Conservation (phyloP, 148 eudicot genomes). For the Salicornia ramosissima region DNA sequence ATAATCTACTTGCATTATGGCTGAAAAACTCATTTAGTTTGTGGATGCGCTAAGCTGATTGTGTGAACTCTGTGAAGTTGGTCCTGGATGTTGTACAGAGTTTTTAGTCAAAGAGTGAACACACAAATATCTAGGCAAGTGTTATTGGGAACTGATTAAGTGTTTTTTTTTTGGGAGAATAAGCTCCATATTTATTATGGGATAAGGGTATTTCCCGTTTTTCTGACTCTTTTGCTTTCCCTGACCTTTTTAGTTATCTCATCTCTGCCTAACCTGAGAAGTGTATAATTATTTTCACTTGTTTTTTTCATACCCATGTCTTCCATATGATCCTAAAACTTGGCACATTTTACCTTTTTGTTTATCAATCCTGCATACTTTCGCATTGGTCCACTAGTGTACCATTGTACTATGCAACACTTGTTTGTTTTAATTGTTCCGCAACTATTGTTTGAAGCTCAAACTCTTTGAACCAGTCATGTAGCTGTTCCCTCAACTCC, state of each 20-base stretch:
- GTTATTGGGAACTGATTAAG: not conserved
- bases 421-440: not conserved
- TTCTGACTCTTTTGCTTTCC: conserved; percentile 9
- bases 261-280: not conserved
- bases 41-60: not conserved
- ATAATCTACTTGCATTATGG: not conserved
- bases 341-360: not conserved
- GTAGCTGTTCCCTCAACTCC: not conserved
- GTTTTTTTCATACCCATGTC: not conserved
- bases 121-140: conserved; percentile 1
- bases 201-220: not conserved
- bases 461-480: not conserved
- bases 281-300: not conserved
- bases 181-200: not conserved
- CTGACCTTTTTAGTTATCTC: not conserved
- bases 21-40: not conserved
- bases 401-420: not conserved
- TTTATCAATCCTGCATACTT: not conserved
- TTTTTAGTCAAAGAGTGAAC: conserved; percentile 5
- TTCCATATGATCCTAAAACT: not conserved
- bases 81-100: not conserved
- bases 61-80: not conserved
- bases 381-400: not conserved
- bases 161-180: not conserved
- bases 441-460: not conserved